Evolutionary conservation across 495 filamentous ascomycete species (phyloP).

Genomic region (Baudoinia panamericana): DNA sequence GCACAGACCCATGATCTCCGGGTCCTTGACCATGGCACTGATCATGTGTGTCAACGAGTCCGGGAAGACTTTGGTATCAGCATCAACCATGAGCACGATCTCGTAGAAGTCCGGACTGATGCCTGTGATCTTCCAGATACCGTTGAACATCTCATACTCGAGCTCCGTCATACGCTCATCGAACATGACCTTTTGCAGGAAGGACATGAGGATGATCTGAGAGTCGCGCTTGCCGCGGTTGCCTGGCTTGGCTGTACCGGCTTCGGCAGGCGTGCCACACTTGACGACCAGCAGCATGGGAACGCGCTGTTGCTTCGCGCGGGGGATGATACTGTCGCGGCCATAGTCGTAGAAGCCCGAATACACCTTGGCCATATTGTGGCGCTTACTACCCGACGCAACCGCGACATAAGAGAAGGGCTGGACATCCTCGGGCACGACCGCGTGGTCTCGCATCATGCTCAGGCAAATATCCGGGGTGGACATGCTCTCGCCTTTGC

Average conservation of each 20-base stretch:
- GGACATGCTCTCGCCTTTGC: constrained; percentile 71
- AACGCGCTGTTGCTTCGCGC: constrained; percentile 90
- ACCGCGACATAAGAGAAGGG: constrained; percentile 95
- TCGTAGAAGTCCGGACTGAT: constrained; percentile 98
- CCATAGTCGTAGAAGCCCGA: constrained; percentile 98
- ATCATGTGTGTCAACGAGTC: constrained; percentile 98
- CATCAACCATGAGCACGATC: constrained; percentile 94
- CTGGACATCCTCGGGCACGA: constrained; percentile 64
- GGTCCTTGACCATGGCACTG: constrained; percentile 97
- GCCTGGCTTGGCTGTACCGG: constrained; percentile 67
- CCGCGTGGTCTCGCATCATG: constrained; percentile 89
- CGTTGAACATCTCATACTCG: constrained; percentile 99
- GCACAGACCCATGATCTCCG: constrained; percentile 97
- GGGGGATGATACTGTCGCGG: constrained; percentile 57
- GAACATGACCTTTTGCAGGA: constrained; percentile 99
- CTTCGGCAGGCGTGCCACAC: constrained; percentile 83
- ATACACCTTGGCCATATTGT: constrained; percentile 99
- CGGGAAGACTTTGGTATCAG: constrained; percentile 97
- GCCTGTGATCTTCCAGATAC: constrained; percentile 94
- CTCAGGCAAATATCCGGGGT: constrained; percentile 82
- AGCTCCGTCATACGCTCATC: constrained; percentile 99
- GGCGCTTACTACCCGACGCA: constrained; percentile 86
- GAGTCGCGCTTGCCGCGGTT: constrained; percentile 97
- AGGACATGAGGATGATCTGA: constrained; percentile 98
- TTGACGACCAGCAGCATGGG: constrained; percentile 98